Evolutionary conservation across 805 yeast species (phyloP).

Genomic region (Lipomyces starkeyi): DNA sequence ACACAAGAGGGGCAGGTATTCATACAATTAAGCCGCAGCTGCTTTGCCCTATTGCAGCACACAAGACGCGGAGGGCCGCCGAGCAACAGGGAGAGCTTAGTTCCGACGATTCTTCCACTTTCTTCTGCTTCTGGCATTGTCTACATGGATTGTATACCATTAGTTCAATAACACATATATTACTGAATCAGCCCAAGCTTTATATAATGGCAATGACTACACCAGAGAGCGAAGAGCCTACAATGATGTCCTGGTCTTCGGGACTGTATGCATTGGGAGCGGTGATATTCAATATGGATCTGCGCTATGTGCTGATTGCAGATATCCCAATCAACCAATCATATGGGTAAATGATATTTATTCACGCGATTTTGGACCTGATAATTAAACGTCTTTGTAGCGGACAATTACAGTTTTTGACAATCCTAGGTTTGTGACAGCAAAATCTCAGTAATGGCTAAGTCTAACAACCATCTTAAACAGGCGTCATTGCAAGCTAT

Average conservation of each 20-base stretch:
- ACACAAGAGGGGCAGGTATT: background rate
- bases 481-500: constrained; percentile 27
- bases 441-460: background rate
- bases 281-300: constrained; percentile 22
- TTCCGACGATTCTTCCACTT: too few relatives aligned
- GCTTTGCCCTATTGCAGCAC: too few relatives aligned
- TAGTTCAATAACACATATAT: background rate
- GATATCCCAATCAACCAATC: constrained; percentile 16
- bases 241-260: constrained; percentile 16
- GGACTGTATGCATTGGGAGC: constrained; percentile 18
- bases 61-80: too few relatives aligned
- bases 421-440: constrained; percentile 26
- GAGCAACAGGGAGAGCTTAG: too few relatives aligned
- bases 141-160: background rate
- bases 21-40: background rate
- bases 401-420: constrained; percentile 33
- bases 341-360: constrained; percentile 24
- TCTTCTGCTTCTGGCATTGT: background rate
- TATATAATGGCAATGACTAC: background rate
- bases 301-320: constrained; percentile 15
- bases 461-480: background rate
- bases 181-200: background rate
- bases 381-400: constrained; percentile 11
- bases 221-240: background rate
- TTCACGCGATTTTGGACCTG: background rate